Base-by-base conservation (phyloP, 108 stramenopile species). In the Stephanodiscus minutulus region DNA sequence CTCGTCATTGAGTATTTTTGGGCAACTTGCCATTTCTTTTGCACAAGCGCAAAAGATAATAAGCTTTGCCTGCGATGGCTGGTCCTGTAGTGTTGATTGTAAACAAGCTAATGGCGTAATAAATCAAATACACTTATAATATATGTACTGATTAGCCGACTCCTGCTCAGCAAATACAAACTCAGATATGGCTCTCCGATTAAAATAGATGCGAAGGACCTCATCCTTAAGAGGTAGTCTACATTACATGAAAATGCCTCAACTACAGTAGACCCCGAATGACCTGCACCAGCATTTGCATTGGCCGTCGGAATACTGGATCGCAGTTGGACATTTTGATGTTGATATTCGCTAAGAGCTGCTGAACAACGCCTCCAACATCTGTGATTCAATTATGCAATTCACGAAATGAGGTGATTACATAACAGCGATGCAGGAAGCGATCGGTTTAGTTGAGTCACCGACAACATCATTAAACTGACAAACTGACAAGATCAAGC, bases 231-330 rank as follows among this genome's bases (percentile, higher is more conserved):
- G 1, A 9, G 8, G 39, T 11, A 39, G 8, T 39, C 7, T 39
- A 0, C 54, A 5, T 25, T 5, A 21, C 52, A 18, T 53, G 52
- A 20, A 21, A 2, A 53, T 1, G 1, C 27, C n/a, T 55, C 54
- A 12, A 56, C 48, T 66, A 70, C 0, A 70, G 82, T 79, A 94
- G 78, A 25, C 93, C 91, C n/a, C 88, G 77, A 75, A 92, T 79
- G 9, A 90, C 85, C 65, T 91, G 87, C 39, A 91, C 73, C 31
- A 94, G 61, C 65, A 84, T 87, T 56, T 90, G 91, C 65, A 94
- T 69, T 3, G 89, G 88, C 39, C 91, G 68, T 27, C 89, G 86
- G 37, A 89, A 71, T 10, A 64, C 65, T 15, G 87, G 87, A 58
- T 87, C 82, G 31, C 85, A 81, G 13, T 82, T 68, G n/a, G 75